A percentile compares a stretch with the other conserved stretches of the same genome.
Evolutionary conservation across 2,329 filamentous ascomycete species (phyloP).

Genomic region (Exophiala viscosa): DNA sequence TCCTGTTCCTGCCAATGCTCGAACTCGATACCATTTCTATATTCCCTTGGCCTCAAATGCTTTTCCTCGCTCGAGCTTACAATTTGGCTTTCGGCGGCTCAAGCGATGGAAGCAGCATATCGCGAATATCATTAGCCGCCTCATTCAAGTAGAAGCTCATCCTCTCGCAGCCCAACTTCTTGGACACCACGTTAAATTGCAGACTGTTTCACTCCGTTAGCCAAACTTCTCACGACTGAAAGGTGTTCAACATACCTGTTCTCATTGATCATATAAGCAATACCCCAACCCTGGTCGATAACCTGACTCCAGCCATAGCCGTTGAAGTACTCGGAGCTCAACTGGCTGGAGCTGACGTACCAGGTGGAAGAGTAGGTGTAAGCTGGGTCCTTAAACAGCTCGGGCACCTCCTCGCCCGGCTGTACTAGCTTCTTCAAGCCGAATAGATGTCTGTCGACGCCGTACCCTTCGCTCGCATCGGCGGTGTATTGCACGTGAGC

Average conservation of each 20-base stretch:
- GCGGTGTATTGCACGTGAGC: conserved; percentile 87
- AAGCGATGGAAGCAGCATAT: conserved; percentile 76
- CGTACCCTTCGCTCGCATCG: conserved; percentile 85
- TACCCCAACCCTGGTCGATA: conserved; percentile 90
- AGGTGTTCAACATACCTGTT: conserved; percentile 63
- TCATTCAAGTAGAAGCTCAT: conserved; percentile 98
- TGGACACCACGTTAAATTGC: conserved; percentile 97
- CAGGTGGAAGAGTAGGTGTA: conserved; percentile 80
- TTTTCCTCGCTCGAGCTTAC: conserved; percentile 44
- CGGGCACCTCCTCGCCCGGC: conserved; percentile 74
- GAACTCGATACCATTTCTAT: too few species aligned
- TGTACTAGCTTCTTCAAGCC: conserved; percentile 87
- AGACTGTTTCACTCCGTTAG: conserved; percentile 55
- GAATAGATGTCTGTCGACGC: conserved; percentile 95
- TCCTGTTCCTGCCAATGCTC: too few species aligned
- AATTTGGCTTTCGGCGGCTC: conserved; percentile 82
- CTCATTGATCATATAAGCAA: conserved; percentile 99
- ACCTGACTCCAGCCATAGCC: conserved; percentile 99
- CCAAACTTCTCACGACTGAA: neutral
- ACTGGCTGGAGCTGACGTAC: conserved; percentile 84
- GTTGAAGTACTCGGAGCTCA: conserved; percentile 97
- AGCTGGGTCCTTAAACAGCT: conserved; percentile 81
- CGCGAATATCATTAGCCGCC: conserved; percentile 83
- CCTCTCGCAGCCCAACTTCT: conserved; percentile 80
- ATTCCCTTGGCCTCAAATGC: too few species aligned